Evolutionary conservation across 331 rosid species (phyloP).

Genomic region (Prunus yedoensis): DNA sequence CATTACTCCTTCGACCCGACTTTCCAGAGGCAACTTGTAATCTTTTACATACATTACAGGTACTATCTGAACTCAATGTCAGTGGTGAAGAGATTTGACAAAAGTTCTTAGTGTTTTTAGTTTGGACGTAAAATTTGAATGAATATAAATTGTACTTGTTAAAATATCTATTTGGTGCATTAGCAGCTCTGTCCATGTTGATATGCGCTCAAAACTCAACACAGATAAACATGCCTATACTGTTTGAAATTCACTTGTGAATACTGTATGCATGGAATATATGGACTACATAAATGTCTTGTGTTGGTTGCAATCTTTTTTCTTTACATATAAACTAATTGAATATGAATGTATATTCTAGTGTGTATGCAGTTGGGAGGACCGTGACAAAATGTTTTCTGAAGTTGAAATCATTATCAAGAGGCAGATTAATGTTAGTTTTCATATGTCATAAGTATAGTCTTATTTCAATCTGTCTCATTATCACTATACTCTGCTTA

Average conservation of each 20-base stretch:
- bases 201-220: neutral
- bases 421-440: conserved; percentile 87
- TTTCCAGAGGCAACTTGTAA: conserved; percentile 99
- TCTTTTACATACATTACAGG: conserved; percentile 96
- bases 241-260: neutral
- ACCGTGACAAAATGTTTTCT: conserved; percentile 80
- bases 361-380: conserved; percentile 99
- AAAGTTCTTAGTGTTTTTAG: neutral
- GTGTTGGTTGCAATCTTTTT: neutral
- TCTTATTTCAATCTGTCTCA: neutral
- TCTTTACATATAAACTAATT: neutral
- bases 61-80: conserved; percentile 16
- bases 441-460: neutral
- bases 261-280: neutral
- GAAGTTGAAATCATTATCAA: conserved; percentile 94
- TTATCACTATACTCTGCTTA: neutral
- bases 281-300: neutral
- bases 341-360: conserved; percentile 28
- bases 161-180: neutral
- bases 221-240: neutral
- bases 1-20: conserved; percentile 76
- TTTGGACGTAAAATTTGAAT: neutral
- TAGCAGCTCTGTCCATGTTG: neutral
- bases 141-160: neutral
- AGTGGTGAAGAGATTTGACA: neutral